phyloP scores from a whole-genome alignment of 768 basidiomycete genomes.

The Boletus coccyginus region DNA sequence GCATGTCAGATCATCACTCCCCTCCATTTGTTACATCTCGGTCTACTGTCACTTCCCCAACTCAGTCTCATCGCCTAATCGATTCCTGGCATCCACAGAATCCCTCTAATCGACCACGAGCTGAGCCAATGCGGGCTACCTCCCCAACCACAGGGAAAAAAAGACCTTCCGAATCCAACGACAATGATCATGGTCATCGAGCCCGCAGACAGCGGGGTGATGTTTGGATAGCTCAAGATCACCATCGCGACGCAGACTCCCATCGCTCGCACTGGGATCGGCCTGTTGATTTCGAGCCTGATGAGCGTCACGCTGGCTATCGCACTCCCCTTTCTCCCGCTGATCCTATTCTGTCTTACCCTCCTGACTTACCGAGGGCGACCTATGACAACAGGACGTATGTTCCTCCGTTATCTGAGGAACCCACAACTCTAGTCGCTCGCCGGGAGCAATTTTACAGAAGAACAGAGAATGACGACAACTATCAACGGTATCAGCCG shows the following conservation, averaged over 20 bases:
- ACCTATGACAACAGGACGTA: conserved; percentile 7
- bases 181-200: conserved; percentile 21
- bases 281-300: conserved; percentile 9
- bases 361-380: conserved; percentile 4
- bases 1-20: conserved; percentile 8
- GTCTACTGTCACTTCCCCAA: conserved; percentile 1
- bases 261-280: conserved; percentile 12
- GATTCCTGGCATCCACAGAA: conserved; percentile 9
- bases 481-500: conserved; percentile 10
- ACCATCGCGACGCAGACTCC: conserved; percentile 2
- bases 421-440: not conserved
- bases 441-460: conserved; percentile 11
- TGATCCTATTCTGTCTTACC: conserved; percentile 5
- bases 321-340: conserved; percentile 4
- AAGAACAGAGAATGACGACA: conserved; percentile 15
- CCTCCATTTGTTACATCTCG: conserved; percentile 5
- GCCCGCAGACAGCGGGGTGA: conserved; percentile 25
- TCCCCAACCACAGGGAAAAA: conserved; percentile 20
- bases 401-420: not conserved
- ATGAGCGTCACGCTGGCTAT: conserved; percentile 10
- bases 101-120: conserved; percentile 9
- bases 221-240: conserved; percentile 15
- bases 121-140: conserved; percentile 15
- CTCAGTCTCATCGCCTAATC: not conserved
- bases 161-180: conserved; percentile 17